Conservation (phyloP, 192 early-diverging fungal species). For the Coemansia guatemalensis region DNA sequence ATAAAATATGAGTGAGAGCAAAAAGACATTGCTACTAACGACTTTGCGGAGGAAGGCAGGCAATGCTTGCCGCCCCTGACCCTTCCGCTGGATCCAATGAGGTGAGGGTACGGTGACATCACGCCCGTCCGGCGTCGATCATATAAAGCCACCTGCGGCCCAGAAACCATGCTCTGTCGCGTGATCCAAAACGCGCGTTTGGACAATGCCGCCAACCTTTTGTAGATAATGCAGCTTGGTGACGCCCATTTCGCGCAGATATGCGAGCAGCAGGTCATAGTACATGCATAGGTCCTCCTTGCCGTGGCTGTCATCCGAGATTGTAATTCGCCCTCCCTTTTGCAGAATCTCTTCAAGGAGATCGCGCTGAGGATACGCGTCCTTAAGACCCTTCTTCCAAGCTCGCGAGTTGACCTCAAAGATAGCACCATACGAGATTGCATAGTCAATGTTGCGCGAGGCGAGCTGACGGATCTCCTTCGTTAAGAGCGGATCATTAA, state of each 20-base stretch:
- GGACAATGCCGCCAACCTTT: slow-evolving; percentile 6
- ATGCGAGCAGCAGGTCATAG: slow-evolving; percentile 71
- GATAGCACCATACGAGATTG: slow-evolving; percentile 76
- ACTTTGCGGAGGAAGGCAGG: background rate
- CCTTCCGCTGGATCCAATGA: background rate
- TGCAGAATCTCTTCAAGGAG: slow-evolving; percentile 70
- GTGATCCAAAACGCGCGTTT: slow-evolving; percentile 19
- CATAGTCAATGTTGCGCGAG: slow-evolving; percentile 77
- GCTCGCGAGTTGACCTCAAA: slow-evolving; percentile 95
- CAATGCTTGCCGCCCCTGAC: background rate
- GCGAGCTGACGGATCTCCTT: slow-evolving; percentile 56
- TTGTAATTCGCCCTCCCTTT: slow-evolving; percentile 71
- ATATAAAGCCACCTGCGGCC: slow-evolving; percentile 21
- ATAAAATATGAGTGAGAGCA: background rate
- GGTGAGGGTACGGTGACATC: background rate
- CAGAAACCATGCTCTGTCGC: slow-evolving; percentile 39
- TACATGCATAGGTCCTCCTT: slow-evolving; percentile 83
- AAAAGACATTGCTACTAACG: background rate
- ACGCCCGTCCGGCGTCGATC: background rate
- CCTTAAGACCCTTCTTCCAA: slow-evolving; percentile 83
- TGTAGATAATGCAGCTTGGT: slow-evolving; percentile 53
- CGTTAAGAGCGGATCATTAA: slow-evolving; percentile 31
- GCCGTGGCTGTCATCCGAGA: slow-evolving; percentile 95
- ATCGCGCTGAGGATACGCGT: slow-evolving; percentile 87
- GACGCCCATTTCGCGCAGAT: slow-evolving; percentile 69